These are phyloP conservation scores for Xylaria sp. DNA, from an alignment of 2,329 filamentous ascomycete genomes.

Conservation along the genomic window DNA sequence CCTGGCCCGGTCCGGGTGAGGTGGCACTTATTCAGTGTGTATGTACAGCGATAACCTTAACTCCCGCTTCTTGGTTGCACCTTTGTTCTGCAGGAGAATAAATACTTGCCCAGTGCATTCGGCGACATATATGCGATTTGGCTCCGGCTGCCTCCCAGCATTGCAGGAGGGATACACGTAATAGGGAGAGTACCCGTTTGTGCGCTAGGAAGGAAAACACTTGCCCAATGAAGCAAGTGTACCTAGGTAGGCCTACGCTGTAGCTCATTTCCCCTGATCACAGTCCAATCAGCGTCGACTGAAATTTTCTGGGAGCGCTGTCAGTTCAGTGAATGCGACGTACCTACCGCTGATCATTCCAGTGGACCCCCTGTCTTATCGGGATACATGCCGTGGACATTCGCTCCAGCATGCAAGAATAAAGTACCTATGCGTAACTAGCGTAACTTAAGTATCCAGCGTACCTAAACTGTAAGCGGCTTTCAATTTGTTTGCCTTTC, in stretches of 20 bases:
- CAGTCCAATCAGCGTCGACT: slow-evolving; percentile 27
- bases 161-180: background rate
- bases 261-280: background rate
- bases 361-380: slow-evolving; percentile 26
- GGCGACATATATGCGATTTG: background rate
- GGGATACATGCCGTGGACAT: background rate
- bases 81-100: background rate
- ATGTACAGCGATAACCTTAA: background rate
- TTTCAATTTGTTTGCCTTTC: slow-evolving; percentile 26
- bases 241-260: too few relatives aligned
- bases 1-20: background rate
- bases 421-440: too few relatives aligned
- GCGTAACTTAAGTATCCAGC: slow-evolving; percentile 2
- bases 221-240: slow-evolving; percentile 28
- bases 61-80: background rate
- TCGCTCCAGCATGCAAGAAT: background rate
- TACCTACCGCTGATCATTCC: slow-evolving; percentile 23
- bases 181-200: background rate
- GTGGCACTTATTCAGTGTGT: background rate
- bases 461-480: slow-evolving; percentile 25
- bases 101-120: background rate
- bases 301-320: slow-evolving; percentile 23
- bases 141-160: background rate
- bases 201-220: background rate
- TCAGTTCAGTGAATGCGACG: slow-evolving; percentile 18